A percentile compares a stretch with the other conserved stretches of the same genome.
phyloP scores from a whole-genome alignment of 345 rosid species.

The Eucalyptus cladocalyx region DNA sequence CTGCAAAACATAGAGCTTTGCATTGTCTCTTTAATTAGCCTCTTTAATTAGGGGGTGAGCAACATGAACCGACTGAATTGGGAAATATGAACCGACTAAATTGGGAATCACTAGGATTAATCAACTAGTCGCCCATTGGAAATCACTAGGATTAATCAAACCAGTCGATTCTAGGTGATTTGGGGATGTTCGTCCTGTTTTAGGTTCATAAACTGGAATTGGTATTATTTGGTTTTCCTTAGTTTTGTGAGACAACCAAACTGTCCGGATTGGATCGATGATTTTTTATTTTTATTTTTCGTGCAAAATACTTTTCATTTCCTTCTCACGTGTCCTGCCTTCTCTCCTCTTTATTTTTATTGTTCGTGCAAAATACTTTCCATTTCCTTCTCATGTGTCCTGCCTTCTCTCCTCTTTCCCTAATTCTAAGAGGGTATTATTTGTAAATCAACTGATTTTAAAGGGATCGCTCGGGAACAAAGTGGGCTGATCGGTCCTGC shows the following conservation, averaged over 20 bases:
- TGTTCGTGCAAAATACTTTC: too few species aligned
- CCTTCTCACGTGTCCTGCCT: not conserved
- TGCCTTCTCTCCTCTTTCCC: not conserved
- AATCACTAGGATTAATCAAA: too few species aligned
- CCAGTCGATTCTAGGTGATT: accelerated
- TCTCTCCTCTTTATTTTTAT: not conserved
- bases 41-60: not conserved
- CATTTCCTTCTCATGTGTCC: too few species aligned
- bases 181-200: not conserved
- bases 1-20: not conserved
- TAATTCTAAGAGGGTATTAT: too few species aligned
- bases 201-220: too few species aligned
- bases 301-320: too few species aligned
- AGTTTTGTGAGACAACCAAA: not conserved
- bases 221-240: not conserved
- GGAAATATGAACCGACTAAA: not conserved
- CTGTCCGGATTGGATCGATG: too few species aligned
- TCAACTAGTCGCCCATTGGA: too few species aligned
- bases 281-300: too few species aligned
- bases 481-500: too few species aligned
- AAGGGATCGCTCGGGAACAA: not conserved
- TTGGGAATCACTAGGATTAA: too few species aligned
- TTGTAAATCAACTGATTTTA: too few species aligned
- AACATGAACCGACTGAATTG: not conserved
- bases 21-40: not conserved